Conservation (phyloP, 1,139 yeast genomes). For the Geotrichum reessii region DNA sequence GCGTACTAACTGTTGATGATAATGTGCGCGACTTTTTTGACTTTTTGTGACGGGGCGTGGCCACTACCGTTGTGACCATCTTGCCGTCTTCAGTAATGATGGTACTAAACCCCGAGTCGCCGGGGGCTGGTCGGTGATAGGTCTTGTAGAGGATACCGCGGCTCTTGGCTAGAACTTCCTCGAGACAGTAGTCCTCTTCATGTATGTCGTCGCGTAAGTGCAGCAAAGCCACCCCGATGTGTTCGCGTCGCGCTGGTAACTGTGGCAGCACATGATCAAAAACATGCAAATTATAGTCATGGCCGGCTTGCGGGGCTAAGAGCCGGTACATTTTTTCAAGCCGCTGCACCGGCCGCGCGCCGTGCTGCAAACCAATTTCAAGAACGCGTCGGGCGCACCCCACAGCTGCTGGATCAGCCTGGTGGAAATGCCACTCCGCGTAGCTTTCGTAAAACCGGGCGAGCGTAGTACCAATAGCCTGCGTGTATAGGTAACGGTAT, state of each 20-base stretch:
- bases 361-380: slow-evolving; percentile 51
- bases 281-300: not conserved
- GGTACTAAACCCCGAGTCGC: not conserved
- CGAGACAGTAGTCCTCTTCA: slow-evolving; percentile 53
- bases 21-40: not conserved
- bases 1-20: not conserved
- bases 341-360: slow-evolving; percentile 61
- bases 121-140: slow-evolving; percentile 1
- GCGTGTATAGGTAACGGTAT: slow-evolving; percentile 65
- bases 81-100: not conserved
- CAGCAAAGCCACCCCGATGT: slow-evolving; percentile 45
- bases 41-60: not conserved
- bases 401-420: slow-evolving; percentile 15
- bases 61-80: not conserved
- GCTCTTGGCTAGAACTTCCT: slow-evolving; percentile 53
- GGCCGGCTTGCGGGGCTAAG: not conserved
- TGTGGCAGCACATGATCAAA: not conserved
- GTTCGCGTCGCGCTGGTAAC: slow-evolving; percentile 43
- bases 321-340: slow-evolving; percentile 44
- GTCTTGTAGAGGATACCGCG: slow-evolving; percentile 24
- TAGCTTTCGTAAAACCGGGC: slow-evolving; percentile 78
- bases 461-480: slow-evolving; percentile 62
- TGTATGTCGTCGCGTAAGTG: slow-evolving; percentile 37
- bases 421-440: slow-evolving; percentile 54
- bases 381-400: slow-evolving; percentile 42